Evolutionary conservation across 2,329 filamentous ascomycete genomes (phyloP), one percentile per base, ranked within the genome.

Genomic region (Dactylonectria estremocensis): DNA sequence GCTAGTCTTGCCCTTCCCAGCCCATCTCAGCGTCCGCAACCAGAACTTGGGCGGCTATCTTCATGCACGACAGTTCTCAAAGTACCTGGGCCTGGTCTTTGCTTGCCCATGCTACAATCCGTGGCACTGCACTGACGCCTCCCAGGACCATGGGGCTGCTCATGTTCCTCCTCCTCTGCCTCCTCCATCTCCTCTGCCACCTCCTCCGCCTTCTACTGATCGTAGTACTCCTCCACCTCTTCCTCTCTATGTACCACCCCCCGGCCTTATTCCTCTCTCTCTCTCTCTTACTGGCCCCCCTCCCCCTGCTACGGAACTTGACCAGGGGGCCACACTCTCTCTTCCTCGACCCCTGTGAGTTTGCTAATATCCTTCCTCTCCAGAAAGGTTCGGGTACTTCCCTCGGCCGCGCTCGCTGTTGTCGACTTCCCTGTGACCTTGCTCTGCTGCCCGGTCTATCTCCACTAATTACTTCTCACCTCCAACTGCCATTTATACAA

Each of bases 401-500:
- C 46, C 43, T 66, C 64, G 60, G 33, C 24, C 69, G 45, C 46
- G 58, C 62, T 60, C 46, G 58, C 62, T 60, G 45, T 61, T 40
- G 43, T 60, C 66, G 64, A 71, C 54, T 53, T 70, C 65, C 62
- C 60, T 72, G 64, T 66, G 66, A 64, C 63, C 46, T 72, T 68
- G 52, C 43, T 61, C 55, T 64, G 69, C 70, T 75, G 67, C 67
- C 63, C 61, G 57, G 67, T 69, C 57, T 69, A 75, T 73, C 74
- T 76, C 65, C 70, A 70, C 74, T 74, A 74, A 74, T 72, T 68
- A 53, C 61, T 69, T 69, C 66, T 75, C 72, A 73, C 70, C 68
- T 72, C 66, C 72, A 76, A 74, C 73, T 56, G 62, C 64, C 73
- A 73, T 68, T 73, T 72, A 76, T 76, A 76, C 74, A 76, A 75